phyloP scores from a whole-genome alignment of 768 basidiomycete genomes.

The Harrya chromipes region DNA sequence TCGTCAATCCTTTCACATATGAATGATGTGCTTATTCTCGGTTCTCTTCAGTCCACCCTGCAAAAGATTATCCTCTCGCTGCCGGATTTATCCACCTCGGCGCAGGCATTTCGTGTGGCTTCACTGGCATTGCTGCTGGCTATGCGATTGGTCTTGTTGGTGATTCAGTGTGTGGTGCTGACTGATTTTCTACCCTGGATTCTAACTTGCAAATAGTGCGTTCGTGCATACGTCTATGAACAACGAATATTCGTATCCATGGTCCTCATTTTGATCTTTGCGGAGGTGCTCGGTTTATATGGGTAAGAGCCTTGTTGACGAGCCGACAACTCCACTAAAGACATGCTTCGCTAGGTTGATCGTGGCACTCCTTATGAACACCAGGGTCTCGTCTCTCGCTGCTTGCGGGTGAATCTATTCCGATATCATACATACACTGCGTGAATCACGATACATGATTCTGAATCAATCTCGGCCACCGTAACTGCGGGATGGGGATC shows the following conservation, averaged over 20 bases:
- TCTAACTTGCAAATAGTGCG: slow-evolving; percentile 53
- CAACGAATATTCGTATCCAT: slow-evolving; percentile 90
- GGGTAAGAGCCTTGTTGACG: slow-evolving; percentile 47
- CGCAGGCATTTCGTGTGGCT: slow-evolving; percentile 86
- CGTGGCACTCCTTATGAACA: slow-evolving; percentile 91
- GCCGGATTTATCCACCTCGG: slow-evolving; percentile 91
- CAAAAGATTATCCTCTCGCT: slow-evolving; percentile 72
- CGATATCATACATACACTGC: slow-evolving; percentile 13
- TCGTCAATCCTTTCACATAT: neutral
- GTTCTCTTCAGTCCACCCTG: slow-evolving; percentile 50
- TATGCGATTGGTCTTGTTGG: slow-evolving; percentile 94
- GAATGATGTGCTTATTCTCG: slow-evolving; percentile 12
- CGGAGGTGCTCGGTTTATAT: slow-evolving; percentile 87
- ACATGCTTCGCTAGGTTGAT: slow-evolving; percentile 53
- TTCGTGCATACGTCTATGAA: slow-evolving; percentile 88
- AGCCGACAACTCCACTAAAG: neutral
- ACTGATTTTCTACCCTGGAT: neutral
- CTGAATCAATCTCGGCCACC: slow-evolving; percentile 14
- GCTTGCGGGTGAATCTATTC: slow-evolving; percentile 19
- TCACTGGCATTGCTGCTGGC: slow-evolving; percentile 90
- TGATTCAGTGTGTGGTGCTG: slow-evolving; percentile 67
- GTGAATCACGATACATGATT: slow-evolving; percentile 6
- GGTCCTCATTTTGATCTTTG: slow-evolving; percentile 94
- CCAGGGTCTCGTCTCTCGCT: slow-evolving; percentile 50
- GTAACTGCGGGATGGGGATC: slow-evolving; percentile 16